A percentile compares a stretch with the other conserved stretches of the same genome.
phyloP scores from a whole-genome alignment of 139 green algal genomes.

The Microglena sp. region DNA sequence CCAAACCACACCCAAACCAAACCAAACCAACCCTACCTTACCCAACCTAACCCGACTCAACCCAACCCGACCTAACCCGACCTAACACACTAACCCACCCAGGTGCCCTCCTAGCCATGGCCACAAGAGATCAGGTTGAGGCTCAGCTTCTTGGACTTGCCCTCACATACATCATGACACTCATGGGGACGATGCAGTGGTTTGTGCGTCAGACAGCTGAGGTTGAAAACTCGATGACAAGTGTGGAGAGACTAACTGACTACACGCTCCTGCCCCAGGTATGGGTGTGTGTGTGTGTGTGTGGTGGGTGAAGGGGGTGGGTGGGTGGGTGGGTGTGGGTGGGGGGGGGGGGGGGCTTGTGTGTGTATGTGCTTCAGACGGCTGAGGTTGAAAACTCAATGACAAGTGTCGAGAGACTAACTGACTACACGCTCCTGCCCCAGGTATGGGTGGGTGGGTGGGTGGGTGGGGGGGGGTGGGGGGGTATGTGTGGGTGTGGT shows the following conservation, averaged over 20 bases:
- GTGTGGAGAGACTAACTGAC: conserved; percentile 66
- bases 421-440: conserved; percentile 60
- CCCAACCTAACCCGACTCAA: no score
- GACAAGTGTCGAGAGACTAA: conserved; percentile 70
- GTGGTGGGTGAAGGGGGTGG: no score
- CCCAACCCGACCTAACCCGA: no score
- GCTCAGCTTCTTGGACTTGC: conserved; percentile 6
- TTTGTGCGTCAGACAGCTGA: conserved; percentile 19
- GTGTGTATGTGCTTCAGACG: conserved; percentile 13
- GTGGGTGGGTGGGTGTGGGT: no score
- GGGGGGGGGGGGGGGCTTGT: no score
- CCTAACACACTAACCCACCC: no score
- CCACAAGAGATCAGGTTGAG: not conserved
- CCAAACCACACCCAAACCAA: no score
- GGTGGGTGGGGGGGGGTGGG: no score
- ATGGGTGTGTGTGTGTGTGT: no score
- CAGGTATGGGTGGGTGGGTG: no score
- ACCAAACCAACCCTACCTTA: no score
- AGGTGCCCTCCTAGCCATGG: conserved; percentile 51
- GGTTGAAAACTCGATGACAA: conserved; percentile 76
- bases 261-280: conserved; percentile 54
- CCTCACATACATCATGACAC: conserved; percentile 6
- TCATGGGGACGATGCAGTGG: conserved; percentile 37
- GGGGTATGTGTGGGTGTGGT: no score
- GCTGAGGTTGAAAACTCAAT: conserved; percentile 70